Conservation (phyloP, 176 grass and related monocot genomes). For the Aegilops umbellulata region DNA sequence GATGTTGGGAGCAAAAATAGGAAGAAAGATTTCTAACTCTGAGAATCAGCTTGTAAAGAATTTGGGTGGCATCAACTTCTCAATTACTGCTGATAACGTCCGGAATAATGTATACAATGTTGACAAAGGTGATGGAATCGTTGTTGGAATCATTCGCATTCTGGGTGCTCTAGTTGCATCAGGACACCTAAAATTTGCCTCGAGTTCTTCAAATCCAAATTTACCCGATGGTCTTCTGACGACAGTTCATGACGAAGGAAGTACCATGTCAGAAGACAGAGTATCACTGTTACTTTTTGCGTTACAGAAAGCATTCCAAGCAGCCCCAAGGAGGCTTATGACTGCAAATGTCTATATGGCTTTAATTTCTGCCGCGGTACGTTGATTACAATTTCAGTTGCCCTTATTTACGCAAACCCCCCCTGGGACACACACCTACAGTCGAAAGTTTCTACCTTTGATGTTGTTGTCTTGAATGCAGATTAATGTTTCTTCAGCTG, state of each 20-base stretch:
- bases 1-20: conserved; percentile 37
- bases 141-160: conserved; percentile 93
- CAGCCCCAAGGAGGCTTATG: conserved; percentile 79
- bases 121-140: conserved; percentile 85
- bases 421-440: no score
- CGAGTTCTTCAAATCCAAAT: conserved; percentile 41
- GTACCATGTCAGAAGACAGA: conserved; percentile 74
- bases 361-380: conserved; percentile 87
- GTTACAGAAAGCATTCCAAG: conserved; percentile 92
- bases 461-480: conserved; percentile 43
- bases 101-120: conserved; percentile 92
- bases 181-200: conserved; percentile 76
- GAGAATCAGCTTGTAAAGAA: conserved; percentile 74
- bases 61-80: conserved; percentile 80
- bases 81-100: conserved; percentile 87
- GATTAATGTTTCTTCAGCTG: conserved; percentile 78
- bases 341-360: conserved; percentile 89
- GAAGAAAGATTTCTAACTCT: conserved; percentile 44
- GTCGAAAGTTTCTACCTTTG: background rate
- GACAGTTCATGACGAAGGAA: conserved; percentile 69
- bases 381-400: background rate
- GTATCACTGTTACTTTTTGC: conserved; percentile 83
- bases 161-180: conserved; percentile 83
- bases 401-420: background rate
- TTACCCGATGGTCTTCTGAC: conserved; percentile 43